Evolutionary conservation across 2,329 filamentous ascomycete genomes (phyloP).

Genomic region (Aspergillus neotritici): DNA sequence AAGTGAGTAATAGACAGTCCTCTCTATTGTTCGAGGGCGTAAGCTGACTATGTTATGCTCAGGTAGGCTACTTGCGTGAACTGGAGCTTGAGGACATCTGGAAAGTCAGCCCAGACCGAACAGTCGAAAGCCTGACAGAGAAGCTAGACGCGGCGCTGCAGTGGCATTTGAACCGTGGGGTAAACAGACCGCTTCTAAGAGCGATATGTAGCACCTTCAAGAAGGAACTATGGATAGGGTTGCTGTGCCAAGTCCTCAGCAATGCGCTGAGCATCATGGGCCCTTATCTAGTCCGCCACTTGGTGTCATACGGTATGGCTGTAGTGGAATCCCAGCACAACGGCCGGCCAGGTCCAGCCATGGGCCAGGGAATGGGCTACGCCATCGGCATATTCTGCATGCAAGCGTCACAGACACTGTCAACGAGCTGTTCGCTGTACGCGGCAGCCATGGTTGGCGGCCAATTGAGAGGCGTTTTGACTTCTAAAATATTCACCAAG

Average conservation of each 20-base stretch:
- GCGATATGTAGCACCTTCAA: constrained; percentile 80
- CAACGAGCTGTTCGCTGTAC: constrained; percentile 84
- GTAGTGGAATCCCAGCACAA: constrained; percentile 61
- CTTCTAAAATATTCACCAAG: constrained; percentile 82
- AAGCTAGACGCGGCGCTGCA: constrained; percentile 64
- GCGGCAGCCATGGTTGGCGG: constrained; percentile 84
- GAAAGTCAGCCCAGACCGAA: constrained; percentile 71
- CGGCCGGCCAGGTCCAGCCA: constrained; percentile 52
- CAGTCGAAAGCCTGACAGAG: constrained; percentile 60
- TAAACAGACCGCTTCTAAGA: constrained; percentile 67
- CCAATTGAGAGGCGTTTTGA: constrained; percentile 70
- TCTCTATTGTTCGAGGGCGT: too few relatives aligned
- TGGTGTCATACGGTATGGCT: constrained; percentile 77
- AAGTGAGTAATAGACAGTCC: constrained; percentile 42
- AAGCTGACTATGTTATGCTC: too few relatives aligned
- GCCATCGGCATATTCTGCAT: constrained; percentile 76
- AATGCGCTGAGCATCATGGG: constrained; percentile 68
- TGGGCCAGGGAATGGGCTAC: constrained; percentile 70
- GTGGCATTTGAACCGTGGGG: constrained; percentile 57
- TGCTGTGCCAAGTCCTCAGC: constrained; percentile 63
- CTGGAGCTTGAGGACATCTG: constrained; percentile 79
- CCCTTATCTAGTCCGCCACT: constrained; percentile 73
- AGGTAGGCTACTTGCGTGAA: constrained; percentile 67
- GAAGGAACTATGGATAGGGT: constrained; percentile 75
- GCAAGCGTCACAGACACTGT: constrained; percentile 72